phyloP scores from a whole-genome alignment of 1,284 basidiomycete genomes.

The Boletus mariae region DNA sequence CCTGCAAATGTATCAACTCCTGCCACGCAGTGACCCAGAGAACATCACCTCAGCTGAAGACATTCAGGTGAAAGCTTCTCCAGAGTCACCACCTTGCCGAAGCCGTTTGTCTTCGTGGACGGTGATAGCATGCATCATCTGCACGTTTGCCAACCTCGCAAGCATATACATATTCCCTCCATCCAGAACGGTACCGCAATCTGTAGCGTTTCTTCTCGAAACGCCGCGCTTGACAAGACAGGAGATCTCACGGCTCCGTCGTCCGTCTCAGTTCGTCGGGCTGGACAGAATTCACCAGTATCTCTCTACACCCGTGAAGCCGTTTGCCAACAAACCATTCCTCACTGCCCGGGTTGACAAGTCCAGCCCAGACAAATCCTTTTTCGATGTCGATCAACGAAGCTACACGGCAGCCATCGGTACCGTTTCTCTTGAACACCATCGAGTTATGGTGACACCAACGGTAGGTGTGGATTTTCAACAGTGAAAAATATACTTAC shows the following conservation, averaged over 20 bases:
- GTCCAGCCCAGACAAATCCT: slow-evolving; percentile 1
- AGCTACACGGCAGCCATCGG: neutral
- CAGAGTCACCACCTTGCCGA: neutral
- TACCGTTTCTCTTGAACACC: slow-evolving; percentile 1
- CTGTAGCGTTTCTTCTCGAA: slow-evolving; percentile 5
- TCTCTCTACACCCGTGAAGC: slow-evolving; percentile 2
- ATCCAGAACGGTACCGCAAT: neutral
- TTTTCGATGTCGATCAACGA: slow-evolving; percentile 4
- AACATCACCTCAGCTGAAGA: neutral
- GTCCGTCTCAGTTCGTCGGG: slow-evolving; percentile 8
- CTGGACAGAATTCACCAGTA: slow-evolving; percentile 5
- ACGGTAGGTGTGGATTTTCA: neutral
- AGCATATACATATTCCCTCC: slow-evolving; percentile 6
- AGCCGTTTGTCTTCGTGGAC: neutral
- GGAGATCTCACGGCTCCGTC: slow-evolving; percentile 4
- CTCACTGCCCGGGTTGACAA: slow-evolving; percentile 4
- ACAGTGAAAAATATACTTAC: neutral
- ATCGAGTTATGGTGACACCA: slow-evolving; percentile 1
- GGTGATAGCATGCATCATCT: slow-evolving; percentile 3
- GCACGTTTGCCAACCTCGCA: slow-evolving; percentile 6
- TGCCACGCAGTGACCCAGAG: slow-evolving; percentile 7
- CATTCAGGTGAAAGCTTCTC: neutral
- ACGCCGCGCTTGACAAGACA: slow-evolving; percentile 5
- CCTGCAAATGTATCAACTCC: slow-evolving; percentile 4
- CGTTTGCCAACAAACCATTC: slow-evolving; percentile 10